Evolutionary conservation across 805 yeast genomes (phyloP).

Genomic region (Priceomyces haplophilus): DNA sequence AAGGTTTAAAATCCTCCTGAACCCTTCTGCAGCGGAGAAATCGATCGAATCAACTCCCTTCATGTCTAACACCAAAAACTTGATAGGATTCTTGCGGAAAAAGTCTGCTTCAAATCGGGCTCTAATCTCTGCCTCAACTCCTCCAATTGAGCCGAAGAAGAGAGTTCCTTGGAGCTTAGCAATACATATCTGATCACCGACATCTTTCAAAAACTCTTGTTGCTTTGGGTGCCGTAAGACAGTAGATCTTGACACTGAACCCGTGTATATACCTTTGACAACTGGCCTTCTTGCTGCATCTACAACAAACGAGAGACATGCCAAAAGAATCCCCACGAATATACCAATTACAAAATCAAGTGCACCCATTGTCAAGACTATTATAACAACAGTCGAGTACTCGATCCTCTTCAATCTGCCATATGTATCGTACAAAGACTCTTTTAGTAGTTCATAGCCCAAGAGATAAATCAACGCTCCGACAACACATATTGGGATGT

Average conservation of each 20-base stretch:
- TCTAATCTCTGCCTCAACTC: slow-evolving; percentile 76
- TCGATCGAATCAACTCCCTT: slow-evolving; percentile 79
- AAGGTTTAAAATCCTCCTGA: slow-evolving; percentile 79
- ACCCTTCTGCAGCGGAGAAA: slow-evolving; percentile 95
- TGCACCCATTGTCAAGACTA: slow-evolving; percentile 92
- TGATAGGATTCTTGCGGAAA: slow-evolving; percentile 58
- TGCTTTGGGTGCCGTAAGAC: slow-evolving; percentile 89
- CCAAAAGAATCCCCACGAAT: slow-evolving; percentile 82
- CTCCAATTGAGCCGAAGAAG: slow-evolving; percentile 94
- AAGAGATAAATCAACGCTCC: slow-evolving; percentile 86
- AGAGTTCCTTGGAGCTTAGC: slow-evolving; percentile 83
- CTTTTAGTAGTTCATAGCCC: slow-evolving; percentile 87
- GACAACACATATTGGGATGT: slow-evolving; percentile 92
- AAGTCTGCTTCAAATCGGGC: slow-evolving; percentile 54
- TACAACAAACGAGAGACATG: slow-evolving; percentile 92
- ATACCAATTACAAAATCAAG: slow-evolving; percentile 95
- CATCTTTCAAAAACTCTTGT: slow-evolving; percentile 75
- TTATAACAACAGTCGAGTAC: slow-evolving; percentile 76
- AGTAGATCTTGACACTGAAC: slow-evolving; percentile 85
- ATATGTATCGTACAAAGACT: slow-evolving; percentile 80
- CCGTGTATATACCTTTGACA: slow-evolving; percentile 77
- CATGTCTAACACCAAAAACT: slow-evolving; percentile 81
- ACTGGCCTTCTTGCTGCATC: slow-evolving; percentile 85
- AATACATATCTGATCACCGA: slow-evolving; percentile 88
- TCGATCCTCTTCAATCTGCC: slow-evolving; percentile 75